Evolutionary conservation across 257 asterid genomes (phyloP).

Genomic region (Solanum virginianum): DNA sequence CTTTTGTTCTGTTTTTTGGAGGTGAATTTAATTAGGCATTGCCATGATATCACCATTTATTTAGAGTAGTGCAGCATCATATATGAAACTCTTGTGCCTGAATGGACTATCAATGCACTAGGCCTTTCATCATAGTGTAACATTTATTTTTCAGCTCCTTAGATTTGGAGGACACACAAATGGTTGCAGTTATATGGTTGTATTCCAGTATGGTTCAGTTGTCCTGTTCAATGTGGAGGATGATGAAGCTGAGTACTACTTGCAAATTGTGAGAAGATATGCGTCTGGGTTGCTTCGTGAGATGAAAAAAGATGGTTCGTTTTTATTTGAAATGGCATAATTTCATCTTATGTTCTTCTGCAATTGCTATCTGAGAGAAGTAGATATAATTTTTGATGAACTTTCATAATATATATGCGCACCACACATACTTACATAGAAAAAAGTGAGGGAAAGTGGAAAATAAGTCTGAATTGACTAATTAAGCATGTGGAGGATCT

Average conservation of each 20-base stretch:
- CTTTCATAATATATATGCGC: background rate
- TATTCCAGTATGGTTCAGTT: constrained; percentile 86
- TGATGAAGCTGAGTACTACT: constrained; percentile 59
- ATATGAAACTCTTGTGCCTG: background rate
- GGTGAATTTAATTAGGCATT: background rate
- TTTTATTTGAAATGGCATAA: background rate
- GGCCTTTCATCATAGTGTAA: constrained; percentile 1
- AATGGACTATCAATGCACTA: background rate
- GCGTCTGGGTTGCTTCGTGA: constrained; percentile 81
- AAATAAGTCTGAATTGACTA: background rate
- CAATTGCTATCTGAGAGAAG: background rate
- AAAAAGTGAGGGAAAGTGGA: background rate
- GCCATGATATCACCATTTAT: background rate
- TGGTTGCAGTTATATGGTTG: constrained; percentile 60
- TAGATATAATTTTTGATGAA: background rate
- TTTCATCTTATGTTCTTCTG: background rate
- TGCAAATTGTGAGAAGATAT: constrained; percentile 60
- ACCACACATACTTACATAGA: background rate
- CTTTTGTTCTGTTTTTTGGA: background rate
- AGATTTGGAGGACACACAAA: constrained; percentile 20
- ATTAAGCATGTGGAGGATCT: background rate
- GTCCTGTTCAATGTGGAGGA: constrained; percentile 89
- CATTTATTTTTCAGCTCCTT: constrained; percentile 32
- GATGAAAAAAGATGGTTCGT: constrained; percentile 82
- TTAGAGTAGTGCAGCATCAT: background rate